These are phyloP conservation scores for Ammopiptanthus mongolicus DNA, from an alignment of 306 rosid species.

Conservation along the genomic window DNA sequence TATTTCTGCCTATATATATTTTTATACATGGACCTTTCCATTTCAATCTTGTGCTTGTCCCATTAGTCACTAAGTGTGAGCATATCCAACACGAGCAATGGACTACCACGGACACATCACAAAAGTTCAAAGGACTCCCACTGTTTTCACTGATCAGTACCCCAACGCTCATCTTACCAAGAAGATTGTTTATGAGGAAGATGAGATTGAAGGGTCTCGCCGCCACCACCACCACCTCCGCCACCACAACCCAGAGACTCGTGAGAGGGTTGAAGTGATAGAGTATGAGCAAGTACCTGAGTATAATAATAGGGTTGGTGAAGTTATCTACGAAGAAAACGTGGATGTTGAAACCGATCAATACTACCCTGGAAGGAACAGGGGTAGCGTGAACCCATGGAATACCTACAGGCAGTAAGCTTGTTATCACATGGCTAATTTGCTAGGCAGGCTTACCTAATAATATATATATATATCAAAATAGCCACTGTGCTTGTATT, in stretches of 20 bases:
- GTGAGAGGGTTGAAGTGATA: constrained; percentile 35
- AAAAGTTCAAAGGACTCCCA: constrained; percentile 20
- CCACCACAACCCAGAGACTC: constrained; percentile 4
- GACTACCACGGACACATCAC: constrained; percentile 35
- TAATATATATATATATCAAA: background rate
- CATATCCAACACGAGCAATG: background rate
- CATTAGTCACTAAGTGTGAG: background rate
- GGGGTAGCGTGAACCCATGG: constrained; percentile 25
- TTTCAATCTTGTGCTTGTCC: background rate
- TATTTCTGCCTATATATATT: background rate
- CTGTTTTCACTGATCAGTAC: constrained; percentile 29
- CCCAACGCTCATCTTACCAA: constrained; percentile 25
- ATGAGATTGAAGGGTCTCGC: background rate
- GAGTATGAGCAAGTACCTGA: constrained; percentile 27
- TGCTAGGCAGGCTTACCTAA: constrained; percentile 16
- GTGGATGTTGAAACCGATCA: constrained; percentile 19
- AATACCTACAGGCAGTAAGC: constrained; percentile 20
- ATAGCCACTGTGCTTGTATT: background rate
- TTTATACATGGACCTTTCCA: background rate
- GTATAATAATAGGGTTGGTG: background rate
- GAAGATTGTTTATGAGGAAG: constrained; percentile 26
- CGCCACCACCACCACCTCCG: background rate
- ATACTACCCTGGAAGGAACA: constrained; percentile 18
- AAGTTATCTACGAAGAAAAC: constrained; percentile 22
- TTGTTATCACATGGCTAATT: background rate